These are phyloP conservation scores for Quercus rubra DNA, from an alignment of 306 rosid species.

Conservation along the genomic window DNA sequence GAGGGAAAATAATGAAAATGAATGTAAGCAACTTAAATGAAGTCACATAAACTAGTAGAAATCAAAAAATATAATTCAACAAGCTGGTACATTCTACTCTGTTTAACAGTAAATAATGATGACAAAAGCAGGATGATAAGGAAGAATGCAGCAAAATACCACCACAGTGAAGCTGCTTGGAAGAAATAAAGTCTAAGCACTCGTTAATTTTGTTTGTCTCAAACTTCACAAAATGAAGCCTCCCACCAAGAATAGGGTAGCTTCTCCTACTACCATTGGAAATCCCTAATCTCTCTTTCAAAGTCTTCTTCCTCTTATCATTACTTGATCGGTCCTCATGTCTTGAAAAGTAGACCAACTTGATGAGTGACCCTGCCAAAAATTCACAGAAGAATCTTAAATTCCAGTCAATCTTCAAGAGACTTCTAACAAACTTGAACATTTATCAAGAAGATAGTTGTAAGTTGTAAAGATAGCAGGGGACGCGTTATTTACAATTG, in stretches of 20 bases:
- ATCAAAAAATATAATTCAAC: neutral
- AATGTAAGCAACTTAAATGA: neutral
- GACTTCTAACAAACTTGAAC: neutral
- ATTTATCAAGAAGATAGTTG: neutral
- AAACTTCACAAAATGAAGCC: constrained; percentile 98
- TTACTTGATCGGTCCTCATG: constrained; percentile 61
- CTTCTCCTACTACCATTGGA: constrained; percentile 77
- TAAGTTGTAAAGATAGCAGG: neutral
- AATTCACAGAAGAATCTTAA: constrained; percentile 10
- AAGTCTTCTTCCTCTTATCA: constrained; percentile 69
- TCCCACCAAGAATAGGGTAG: constrained; percentile 96
- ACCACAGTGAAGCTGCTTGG: constrained; percentile 91
- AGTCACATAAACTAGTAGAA: constrained; percentile 8
- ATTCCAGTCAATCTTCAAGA: constrained; percentile 18
- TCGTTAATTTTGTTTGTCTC: constrained; percentile 88
- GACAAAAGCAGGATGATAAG: neutral
- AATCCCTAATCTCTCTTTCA: constrained; percentile 69
- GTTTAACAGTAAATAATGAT: neutral
- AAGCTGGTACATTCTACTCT: neutral
- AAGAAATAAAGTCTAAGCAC: constrained; percentile 89
- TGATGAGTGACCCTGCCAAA: constrained; percentile 86
- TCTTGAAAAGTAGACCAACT: constrained; percentile 96
- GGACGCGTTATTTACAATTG: neutral
- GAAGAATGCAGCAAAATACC: constrained; percentile 38
- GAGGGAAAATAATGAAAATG: neutral